These are phyloP conservation scores for Nemania serpens DNA, from an alignment of 2,329 filamentous ascomycete species.

Conservation along the genomic window DNA sequence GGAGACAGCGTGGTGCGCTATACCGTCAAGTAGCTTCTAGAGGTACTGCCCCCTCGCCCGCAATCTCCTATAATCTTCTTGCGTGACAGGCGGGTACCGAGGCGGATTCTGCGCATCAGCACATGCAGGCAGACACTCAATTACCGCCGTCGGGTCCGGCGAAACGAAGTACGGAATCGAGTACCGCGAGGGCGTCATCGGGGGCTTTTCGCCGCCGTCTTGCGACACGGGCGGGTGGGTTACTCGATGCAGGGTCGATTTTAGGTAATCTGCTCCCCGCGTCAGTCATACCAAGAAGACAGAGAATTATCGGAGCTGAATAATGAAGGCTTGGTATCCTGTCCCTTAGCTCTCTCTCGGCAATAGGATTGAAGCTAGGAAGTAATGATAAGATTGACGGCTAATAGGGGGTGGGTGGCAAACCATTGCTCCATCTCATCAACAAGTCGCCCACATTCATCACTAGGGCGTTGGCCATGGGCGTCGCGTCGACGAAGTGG, in stretches of 20 bases:
- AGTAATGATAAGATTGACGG: too few species aligned
- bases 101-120: slow-evolving; percentile 47
- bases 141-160: slow-evolving; percentile 53
- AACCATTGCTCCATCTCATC: slow-evolving; percentile 49
- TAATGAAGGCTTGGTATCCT: background rate
- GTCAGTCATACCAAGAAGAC: slow-evolving; percentile 10
- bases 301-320: background rate
- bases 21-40: slow-evolving; percentile 13
- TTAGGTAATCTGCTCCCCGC: slow-evolving; percentile 47
- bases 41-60: slow-evolving; percentile 38
- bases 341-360: too few species aligned
- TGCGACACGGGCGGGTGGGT: slow-evolving; percentile 46
- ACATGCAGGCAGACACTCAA: slow-evolving; percentile 58
- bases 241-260: slow-evolving; percentile 60
- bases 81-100: slow-evolving; percentile 53
- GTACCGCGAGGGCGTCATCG: slow-evolving; percentile 56
- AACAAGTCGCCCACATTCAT: slow-evolving; percentile 50
- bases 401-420: background rate
- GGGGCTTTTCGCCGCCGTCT: slow-evolving; percentile 32
- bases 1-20: background rate
- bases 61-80: slow-evolving; percentile 39
- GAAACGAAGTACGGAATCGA: slow-evolving; percentile 65
- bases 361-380: too few species aligned
- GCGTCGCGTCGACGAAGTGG: slow-evolving; percentile 46
- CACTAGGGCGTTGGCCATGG: slow-evolving; percentile 39